Evolutionary conservation across 2,329 filamentous ascomycete genomes (phyloP).

Genomic region (Fragosphaeria purpurea): DNA sequence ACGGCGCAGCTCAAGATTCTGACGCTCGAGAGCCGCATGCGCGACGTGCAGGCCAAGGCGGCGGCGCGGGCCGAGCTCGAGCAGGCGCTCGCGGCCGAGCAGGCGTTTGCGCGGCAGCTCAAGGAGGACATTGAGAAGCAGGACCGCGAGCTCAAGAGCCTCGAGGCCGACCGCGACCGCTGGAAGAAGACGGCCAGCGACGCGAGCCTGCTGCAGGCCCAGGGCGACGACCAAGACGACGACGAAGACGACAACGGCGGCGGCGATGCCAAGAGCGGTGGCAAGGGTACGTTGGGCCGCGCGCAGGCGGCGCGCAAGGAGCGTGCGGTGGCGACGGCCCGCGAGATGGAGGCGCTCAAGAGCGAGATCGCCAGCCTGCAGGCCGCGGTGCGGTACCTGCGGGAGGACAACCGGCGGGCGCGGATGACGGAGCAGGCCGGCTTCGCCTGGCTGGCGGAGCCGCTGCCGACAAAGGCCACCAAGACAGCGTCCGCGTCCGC

Average conservation of each 20-base stretch:
- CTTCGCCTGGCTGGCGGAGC: constrained; percentile 55
- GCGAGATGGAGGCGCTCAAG: constrained; percentile 63
- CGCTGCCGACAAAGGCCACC: constrained; percentile 31
- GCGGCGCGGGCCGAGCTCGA: constrained; percentile 59
- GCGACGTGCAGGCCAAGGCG: constrained; percentile 70
- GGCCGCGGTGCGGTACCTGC: constrained; percentile 56
- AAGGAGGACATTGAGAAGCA: constrained; percentile 57
- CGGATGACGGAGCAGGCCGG: constrained; percentile 45
- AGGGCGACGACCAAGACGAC: constrained; percentile 30
- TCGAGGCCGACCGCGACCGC: constrained; percentile 58
- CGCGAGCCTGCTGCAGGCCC: constrained; percentile 43
- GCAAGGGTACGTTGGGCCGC: background rate
- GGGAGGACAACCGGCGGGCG: constrained; percentile 56
- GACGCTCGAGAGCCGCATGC: constrained; percentile 78
- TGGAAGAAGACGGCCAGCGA: constrained; percentile 63
- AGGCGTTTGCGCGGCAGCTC: constrained; percentile 40
- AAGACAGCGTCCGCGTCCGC: constrained; percentile 25
- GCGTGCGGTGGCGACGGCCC: constrained; percentile 57
- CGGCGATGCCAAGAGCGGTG: background rate
- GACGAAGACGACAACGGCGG: constrained; percentile 19
- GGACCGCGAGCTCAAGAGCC: constrained; percentile 52
- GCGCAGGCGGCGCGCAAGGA: constrained; percentile 29
- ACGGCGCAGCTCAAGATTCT: constrained; percentile 88
- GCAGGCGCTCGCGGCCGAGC: constrained; percentile 42
- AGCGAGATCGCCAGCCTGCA: constrained; percentile 56